These are phyloP conservation scores for Peronospora belbahrii DNA, from an alignment of 352 stramenopile genomes.

Conservation along the genomic window DNA sequence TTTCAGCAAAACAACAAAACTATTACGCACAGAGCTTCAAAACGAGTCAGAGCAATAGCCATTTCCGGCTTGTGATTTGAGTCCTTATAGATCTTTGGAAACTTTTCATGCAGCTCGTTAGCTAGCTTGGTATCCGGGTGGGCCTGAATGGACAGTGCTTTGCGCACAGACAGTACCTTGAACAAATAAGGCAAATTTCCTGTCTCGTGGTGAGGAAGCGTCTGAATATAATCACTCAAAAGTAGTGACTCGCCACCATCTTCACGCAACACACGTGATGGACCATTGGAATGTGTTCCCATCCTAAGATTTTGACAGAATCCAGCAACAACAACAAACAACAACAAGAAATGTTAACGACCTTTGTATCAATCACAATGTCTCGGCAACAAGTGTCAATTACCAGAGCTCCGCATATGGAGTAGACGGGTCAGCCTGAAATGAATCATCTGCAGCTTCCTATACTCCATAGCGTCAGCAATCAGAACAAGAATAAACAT, in stretches of 20 bases:
- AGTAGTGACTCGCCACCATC: slow-evolving; percentile 32
- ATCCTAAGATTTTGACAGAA: slow-evolving; percentile 57
- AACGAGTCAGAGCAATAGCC: slow-evolving; percentile 95
- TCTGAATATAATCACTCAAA: slow-evolving; percentile 52
- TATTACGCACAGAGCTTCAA: slow-evolving; percentile 87
- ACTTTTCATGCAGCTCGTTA: slow-evolving; percentile 66
- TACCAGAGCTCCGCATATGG: slow-evolving; percentile 88
- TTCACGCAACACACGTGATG: slow-evolving; percentile 61
- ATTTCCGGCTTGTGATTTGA: slow-evolving; percentile 99
- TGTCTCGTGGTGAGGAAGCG: slow-evolving; percentile 30
- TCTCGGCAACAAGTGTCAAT: background rate
- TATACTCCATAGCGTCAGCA: slow-evolving; percentile 13
- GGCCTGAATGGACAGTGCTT: slow-evolving; percentile 96
- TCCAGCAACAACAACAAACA: slow-evolving; percentile 1
- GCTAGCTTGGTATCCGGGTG: slow-evolving; percentile 84
- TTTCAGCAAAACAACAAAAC: background rate
- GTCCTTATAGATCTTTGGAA: slow-evolving; percentile 95
- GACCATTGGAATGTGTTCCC: slow-evolving; percentile 91
- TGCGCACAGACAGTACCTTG: slow-evolving; percentile 97
- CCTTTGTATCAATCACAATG: slow-evolving; percentile 2
- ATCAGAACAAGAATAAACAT: background rate
- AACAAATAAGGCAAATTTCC: slow-evolving; percentile 96
- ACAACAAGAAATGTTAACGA: slow-evolving; percentile 3
- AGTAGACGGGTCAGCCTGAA: slow-evolving; percentile 33
- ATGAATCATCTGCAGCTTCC: slow-evolving; percentile 39